Evolutionary conservation across 2,329 filamentous ascomycete genomes (phyloP).

Genomic region (Trichoderma semiorbis): DNA sequence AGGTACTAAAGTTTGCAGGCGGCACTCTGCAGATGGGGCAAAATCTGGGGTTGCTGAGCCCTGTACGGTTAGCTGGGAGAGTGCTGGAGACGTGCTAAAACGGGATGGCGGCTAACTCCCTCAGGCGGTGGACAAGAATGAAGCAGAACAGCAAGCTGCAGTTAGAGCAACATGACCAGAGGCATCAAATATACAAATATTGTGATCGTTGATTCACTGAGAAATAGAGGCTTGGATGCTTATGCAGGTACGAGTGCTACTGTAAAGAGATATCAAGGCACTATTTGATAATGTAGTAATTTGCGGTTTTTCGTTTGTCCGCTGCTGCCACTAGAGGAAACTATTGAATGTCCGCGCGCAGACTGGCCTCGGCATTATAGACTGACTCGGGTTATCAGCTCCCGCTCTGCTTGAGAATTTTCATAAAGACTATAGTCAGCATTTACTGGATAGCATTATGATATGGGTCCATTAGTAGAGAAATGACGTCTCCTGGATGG

Average conservation of each 20-base stretch:
- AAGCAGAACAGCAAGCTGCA: neutral
- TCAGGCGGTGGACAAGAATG: neutral
- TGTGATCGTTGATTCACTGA: neutral
- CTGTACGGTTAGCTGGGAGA: neutral
- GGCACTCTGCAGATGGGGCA: neutral
- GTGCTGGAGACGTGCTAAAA: neutral
- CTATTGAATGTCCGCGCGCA: neutral
- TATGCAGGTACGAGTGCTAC: neutral
- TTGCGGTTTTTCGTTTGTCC: neutral
- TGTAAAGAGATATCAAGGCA: neutral
- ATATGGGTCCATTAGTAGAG: neutral
- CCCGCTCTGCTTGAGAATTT: neutral
- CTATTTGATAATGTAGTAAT: neutral
- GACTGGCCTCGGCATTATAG: neutral
- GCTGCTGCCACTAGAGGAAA: neutral
- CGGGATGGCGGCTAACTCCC: neutral
- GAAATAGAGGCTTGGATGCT: neutral
- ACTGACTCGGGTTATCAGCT: neutral
- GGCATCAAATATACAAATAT: neutral
- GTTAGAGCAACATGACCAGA: neutral
- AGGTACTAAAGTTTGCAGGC: neutral
- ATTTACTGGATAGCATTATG: neutral
- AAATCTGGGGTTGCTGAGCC: conserved; percentile 13
- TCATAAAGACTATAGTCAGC: neutral
- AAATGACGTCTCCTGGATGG: neutral